These are phyloP conservation scores for Calocybe gangraenosa DNA, from an alignment of 768 basidiomycete species.

Conservation along the genomic window DNA sequence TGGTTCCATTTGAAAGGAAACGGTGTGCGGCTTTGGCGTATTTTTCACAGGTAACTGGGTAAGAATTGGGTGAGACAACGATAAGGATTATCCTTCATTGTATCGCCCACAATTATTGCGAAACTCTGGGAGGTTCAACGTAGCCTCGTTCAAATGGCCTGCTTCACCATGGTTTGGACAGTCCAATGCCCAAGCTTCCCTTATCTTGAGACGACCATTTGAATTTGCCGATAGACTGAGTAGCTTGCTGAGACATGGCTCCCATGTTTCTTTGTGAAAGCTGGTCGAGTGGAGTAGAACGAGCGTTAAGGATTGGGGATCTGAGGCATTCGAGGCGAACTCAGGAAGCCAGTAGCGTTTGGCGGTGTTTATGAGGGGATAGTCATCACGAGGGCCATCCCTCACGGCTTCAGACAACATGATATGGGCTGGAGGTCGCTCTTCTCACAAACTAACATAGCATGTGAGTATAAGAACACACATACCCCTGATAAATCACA, in stretches of 20 bases:
- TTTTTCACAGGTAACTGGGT: slow-evolving; percentile 57
- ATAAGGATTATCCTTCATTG: slow-evolving; percentile 4
- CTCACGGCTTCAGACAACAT: slow-evolving; percentile 21
- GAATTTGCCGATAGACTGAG: slow-evolving; percentile 28
- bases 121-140: slow-evolving; percentile 39
- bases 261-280: slow-evolving; percentile 75
- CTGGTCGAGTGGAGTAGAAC: slow-evolving; percentile 65
- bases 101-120: slow-evolving; percentile 40
- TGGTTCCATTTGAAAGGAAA: slow-evolving; percentile 43
- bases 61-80: slow-evolving; percentile 3
- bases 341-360: slow-evolving; percentile 52
- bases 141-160: slow-evolving; percentile 45
- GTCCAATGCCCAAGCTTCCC: slow-evolving; percentile 66
- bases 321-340: slow-evolving; percentile 28
- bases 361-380: slow-evolving; percentile 49
- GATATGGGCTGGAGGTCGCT: not conserved
- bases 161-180: slow-evolving; percentile 73
- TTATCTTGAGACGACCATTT: slow-evolving; percentile 29
- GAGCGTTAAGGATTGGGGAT: slow-evolving; percentile 52
- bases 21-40: slow-evolving; percentile 57
- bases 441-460: slow-evolving; percentile 8
- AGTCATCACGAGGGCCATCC: slow-evolving; percentile 35
- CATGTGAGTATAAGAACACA: not conserved
- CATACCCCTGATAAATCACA: too few relatives aligned
- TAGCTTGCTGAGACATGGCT: slow-evolving; percentile 50